These are phyloP conservation scores for Yamadazyma philogaea DNA, from an alignment of 805 yeast species.

Conservation along the genomic window DNA sequence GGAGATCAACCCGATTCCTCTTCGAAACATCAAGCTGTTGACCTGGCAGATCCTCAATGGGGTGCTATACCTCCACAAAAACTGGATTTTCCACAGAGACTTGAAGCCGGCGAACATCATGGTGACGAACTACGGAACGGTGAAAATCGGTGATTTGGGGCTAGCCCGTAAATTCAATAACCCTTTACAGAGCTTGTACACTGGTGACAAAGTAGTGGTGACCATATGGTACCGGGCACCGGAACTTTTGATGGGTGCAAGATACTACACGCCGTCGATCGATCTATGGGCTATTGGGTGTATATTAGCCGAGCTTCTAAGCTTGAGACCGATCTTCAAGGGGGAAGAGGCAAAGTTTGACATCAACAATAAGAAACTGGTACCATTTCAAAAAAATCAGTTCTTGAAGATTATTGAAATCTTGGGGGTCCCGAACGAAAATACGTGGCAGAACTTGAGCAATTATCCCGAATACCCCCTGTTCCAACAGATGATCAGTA, in stretches of 20 bases:
- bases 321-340: conserved; percentile 88
- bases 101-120: conserved; percentile 96
- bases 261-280: conserved; percentile 56
- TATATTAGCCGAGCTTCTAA: conserved; percentile 84
- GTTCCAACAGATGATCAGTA: conserved; percentile 43
- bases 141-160: conserved; percentile 94
- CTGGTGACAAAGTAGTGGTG: conserved; percentile 94
- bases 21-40: conserved; percentile 73
- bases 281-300: conserved; percentile 97
- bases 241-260: conserved; percentile 43
- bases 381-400: conserved; percentile 93
- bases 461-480: conserved; percentile 77
- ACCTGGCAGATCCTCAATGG: conserved; percentile 93
- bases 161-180: conserved; percentile 84
- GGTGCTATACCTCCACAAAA: conserved; percentile 85
- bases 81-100: conserved; percentile 95
- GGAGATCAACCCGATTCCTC: conserved; percentile 74
- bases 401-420: conserved; percentile 86
- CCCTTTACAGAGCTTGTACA: conserved; percentile 79
- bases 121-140: conserved; percentile 88
- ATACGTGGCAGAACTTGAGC: conserved; percentile 75
- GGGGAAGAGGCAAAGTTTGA: conserved; percentile 98
- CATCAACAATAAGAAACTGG: conserved; percentile 69
- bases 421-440: conserved; percentile 80
- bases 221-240: conserved; percentile 97